Conservation (phyloP, 441 rosid genomes). For the Erodium moschatum region DNA sequence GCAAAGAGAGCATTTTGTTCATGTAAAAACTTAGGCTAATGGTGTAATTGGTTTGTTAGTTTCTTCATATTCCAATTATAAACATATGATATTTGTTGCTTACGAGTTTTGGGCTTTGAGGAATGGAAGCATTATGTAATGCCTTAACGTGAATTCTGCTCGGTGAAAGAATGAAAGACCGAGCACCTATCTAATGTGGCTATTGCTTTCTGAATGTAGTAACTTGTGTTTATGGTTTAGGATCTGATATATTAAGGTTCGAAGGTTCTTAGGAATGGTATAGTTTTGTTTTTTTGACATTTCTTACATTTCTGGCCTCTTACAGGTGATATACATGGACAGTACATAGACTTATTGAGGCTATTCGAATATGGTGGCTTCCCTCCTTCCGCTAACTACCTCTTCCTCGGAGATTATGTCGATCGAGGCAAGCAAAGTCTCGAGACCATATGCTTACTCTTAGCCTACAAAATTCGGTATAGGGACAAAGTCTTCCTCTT, state of each 20-base stretch:
- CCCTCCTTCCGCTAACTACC: background rate
- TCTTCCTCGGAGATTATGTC: background rate
- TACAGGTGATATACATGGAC: background rate
- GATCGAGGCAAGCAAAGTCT: constrained; percentile 20
- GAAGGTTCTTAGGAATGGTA: background rate
- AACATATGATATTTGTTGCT: background rate
- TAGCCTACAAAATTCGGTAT: constrained; percentile 83
- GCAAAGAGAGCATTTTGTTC: too few relatives aligned
- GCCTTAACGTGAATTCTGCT: background rate
- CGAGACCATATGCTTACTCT: constrained; percentile 89
- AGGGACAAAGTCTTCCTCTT: constrained; percentile 60
- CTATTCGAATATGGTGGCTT: background rate
- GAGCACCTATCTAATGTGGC: background rate
- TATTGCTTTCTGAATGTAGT: background rate
- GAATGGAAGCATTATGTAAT: too few relatives aligned
- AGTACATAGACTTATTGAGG: background rate
- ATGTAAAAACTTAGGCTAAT: too few relatives aligned
- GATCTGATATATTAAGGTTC: background rate
- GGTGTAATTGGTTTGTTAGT: background rate
- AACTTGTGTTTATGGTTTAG: background rate
- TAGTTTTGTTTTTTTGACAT: background rate
- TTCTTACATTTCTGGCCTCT: background rate
- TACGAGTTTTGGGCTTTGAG: too few relatives aligned
- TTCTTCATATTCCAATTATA: background rate
- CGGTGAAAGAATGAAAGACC: background rate